phyloP scores from a whole-genome alignment of 257 asterid species.

The Capsicum pubescens region DNA sequence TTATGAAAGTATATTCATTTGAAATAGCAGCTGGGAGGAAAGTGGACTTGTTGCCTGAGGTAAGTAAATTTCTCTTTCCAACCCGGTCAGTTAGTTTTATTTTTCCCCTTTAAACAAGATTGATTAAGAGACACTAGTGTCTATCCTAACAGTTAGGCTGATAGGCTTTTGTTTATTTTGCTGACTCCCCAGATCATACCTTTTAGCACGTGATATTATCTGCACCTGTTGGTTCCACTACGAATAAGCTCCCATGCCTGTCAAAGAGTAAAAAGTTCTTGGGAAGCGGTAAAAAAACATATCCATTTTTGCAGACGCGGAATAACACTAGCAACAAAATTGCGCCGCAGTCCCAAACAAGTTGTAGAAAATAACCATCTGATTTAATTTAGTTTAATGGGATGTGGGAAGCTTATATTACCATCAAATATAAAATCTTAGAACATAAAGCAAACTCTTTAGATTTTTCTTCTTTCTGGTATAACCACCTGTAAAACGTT shows the following conservation, averaged over 20 bases:
- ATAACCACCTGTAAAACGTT: not conserved
- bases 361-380: not conserved
- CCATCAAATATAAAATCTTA: not conserved
- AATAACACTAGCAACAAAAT: constrained; percentile 4
- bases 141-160: constrained; percentile 6
- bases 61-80: constrained; percentile 35
- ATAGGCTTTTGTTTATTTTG: constrained; percentile 2
- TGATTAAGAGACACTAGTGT: not conserved
- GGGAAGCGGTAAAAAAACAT: not conserved
- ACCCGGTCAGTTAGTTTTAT: not conserved
- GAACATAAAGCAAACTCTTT: not conserved
- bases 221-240: not conserved
- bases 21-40: constrained; percentile 92
- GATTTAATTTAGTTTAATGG: not conserved
- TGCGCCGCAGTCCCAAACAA: not conserved
- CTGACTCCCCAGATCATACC: not conserved
- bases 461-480: not conserved
- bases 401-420: not conserved
- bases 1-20: constrained; percentile 88
- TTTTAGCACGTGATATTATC: not conserved
- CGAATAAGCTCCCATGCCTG: not conserved
- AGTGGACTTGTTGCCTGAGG: constrained; percentile 93
- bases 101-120: not conserved
- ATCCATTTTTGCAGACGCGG: not conserved
- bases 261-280: not conserved